Evolutionary conservation across 164 flowering plant genomes (phyloP).

Genomic region (Houttuynia cordata): DNA sequence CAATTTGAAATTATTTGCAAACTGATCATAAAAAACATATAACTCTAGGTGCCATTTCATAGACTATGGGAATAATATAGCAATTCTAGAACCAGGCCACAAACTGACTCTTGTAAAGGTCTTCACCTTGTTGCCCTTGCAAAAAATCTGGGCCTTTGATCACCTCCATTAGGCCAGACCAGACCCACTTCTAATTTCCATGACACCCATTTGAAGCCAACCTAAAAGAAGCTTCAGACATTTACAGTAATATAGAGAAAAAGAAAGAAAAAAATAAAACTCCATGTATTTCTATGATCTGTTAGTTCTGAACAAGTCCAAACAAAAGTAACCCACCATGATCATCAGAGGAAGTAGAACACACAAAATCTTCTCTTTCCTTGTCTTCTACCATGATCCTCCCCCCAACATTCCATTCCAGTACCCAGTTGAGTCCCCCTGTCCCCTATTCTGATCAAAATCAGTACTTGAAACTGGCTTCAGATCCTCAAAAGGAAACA

Average conservation of each 20-base stretch:
- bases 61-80: slow-evolving; percentile 2
- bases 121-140: slow-evolving; percentile 10
- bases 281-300: slow-evolving; percentile 15
- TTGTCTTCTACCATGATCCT: slow-evolving; percentile 54
- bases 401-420: slow-evolving; percentile 88
- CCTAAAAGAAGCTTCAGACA: slow-evolving; percentile 28
- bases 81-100: slow-evolving; percentile 7
- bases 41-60: slow-evolving; percentile 3
- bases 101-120: slow-evolving; percentile 3
- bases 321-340: slow-evolving; percentile 9
- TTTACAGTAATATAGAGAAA: slow-evolving; percentile 9
- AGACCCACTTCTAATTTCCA: slow-evolving; percentile 2
- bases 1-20: slow-evolving; percentile 7
- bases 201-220: slow-evolving; percentile 26
- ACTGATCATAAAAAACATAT: slow-evolving; percentile 5
- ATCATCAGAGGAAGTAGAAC: slow-evolving; percentile 7
- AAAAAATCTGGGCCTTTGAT: slow-evolving; percentile 6
- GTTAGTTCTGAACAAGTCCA: slow-evolving; percentile 19
- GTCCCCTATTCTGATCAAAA: slow-evolving; percentile 30
- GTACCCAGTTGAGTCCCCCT: slow-evolving; percentile 58
- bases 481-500: slow-evolving; percentile 70
- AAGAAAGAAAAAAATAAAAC: slow-evolving; percentile 5
- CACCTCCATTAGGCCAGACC: background rate
- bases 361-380: slow-evolving; percentile 7
- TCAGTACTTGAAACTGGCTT: slow-evolving; percentile 36